Evolutionary conservation across 176 grass and related monocot genomes (phyloP), one percentile per base, ranked within the genome.

Genomic region (Panicum miliaceum): DNA sequence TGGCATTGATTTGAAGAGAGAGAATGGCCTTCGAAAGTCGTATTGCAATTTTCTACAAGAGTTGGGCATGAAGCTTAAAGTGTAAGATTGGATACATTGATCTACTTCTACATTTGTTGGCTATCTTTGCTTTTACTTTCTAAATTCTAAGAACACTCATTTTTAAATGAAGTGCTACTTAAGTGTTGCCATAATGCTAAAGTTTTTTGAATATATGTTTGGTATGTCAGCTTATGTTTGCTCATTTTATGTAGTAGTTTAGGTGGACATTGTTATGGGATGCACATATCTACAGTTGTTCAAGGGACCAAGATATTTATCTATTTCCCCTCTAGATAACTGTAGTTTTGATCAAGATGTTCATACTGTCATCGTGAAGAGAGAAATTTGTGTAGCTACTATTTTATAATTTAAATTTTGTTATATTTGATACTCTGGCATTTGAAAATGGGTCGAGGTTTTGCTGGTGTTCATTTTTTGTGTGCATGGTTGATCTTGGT

Each of bases 11-110:
- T 83, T 91, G 57, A 97, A 94, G 84, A 94, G 89, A 89, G 95
- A 97, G 71, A 77, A 82, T 37, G 90, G 89, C 86, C 84, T 94
- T 65, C 86, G 88, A 32, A 94, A 92, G 76, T 97, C 90, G 3
- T 97, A 93, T 69, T 97, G 95, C 75, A 94, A 81, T 50, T 97
- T 91, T 81, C 80, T 94, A 68, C 95, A 97, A 84, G 95, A 97
- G 60, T 92, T 97, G 73, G 95, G 95, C 86, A 92, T 93, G 84
- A 90, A 89, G 75, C 92, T 97, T 60, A 97, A 97, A 97, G 92
- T 97, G 95, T 97, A 92, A 97, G 95, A 75, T 91, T 48, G 53
- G n/a, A 23, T 72, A 75, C 56, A 19, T 70, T 64, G 27, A 65
- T 37, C 25, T 85, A 45, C 4, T 65, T 76, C 27, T 65, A 54